Conservation (phyloP, 164 flowering plant genomes). For the Magnolia officinalis region DNA sequence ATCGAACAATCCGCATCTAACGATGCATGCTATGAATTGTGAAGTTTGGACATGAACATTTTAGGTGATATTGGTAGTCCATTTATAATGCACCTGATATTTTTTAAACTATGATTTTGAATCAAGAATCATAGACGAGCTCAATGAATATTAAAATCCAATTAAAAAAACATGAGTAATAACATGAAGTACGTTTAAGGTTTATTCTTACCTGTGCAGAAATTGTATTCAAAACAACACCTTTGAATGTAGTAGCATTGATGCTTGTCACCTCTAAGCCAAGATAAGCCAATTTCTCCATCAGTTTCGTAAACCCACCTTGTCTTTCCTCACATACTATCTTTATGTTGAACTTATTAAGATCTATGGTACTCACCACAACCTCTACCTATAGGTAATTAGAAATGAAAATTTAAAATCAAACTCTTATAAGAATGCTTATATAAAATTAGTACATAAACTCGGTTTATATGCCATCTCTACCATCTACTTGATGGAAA, state of each 20-base stretch:
- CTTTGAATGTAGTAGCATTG: conserved; percentile 44
- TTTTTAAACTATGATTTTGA: too few species aligned
- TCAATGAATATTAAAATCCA: too few species aligned
- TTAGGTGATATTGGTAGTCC: too few species aligned
- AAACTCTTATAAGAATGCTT: background rate
- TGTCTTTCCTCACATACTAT: conserved; percentile 40
- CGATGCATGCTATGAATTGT: too few species aligned
- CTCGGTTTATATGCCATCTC: background rate
- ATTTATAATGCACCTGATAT: too few species aligned
- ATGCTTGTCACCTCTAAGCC: conserved; percentile 55
- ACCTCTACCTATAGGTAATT: conserved; percentile 43
- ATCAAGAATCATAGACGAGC: too few species aligned
- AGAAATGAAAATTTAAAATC: background rate
- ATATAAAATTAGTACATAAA: too few species aligned
- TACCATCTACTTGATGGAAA: background rate
- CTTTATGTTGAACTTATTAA: conserved; percentile 50
- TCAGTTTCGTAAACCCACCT: conserved; percentile 43
- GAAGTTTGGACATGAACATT: too few species aligned
- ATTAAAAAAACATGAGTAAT: too few species aligned
- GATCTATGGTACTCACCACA: conserved; percentile 31
- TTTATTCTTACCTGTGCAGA: conserved; percentile 41
- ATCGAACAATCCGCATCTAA: too few species aligned
- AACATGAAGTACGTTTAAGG: too few species aligned
- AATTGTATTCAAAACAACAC: conserved; percentile 40
- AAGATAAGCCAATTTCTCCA: conserved; percentile 43